Evolutionary conservation across 352 stramenopile genomes (phyloP).

Genomic region (Phytophthora aleatoria): DNA sequence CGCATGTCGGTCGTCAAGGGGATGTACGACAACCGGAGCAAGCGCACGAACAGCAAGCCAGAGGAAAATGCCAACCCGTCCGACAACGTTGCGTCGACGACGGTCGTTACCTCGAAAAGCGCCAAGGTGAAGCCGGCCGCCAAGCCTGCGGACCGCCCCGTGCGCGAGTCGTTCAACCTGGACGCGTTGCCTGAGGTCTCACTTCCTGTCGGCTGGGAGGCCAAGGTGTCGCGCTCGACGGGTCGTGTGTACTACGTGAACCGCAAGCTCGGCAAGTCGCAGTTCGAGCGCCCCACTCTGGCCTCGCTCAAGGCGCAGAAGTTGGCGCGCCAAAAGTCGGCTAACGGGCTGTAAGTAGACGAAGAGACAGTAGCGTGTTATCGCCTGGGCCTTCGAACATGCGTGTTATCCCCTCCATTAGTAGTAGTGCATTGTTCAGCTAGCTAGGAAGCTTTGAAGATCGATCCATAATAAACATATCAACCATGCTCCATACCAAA

Average conservation of each 20-base stretch:
- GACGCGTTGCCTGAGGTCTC: conserved; percentile 83
- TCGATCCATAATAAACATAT: conserved; percentile 40
- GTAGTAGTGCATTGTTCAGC: conserved; percentile 24
- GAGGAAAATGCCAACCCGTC: conserved; percentile 39
- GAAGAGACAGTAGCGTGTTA: conserved; percentile 28
- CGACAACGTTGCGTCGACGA: conserved; percentile 32
- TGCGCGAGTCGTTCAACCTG: conserved; percentile 86
- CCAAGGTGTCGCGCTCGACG: conserved; percentile 87
- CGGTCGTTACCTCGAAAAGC: conserved; percentile 33
- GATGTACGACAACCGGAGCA: conserved; percentile 70
- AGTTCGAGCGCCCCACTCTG: conserved; percentile 86
- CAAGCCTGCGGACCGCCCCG: conserved; percentile 47
- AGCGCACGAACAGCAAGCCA: conserved; percentile 67
- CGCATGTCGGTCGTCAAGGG: conserved; percentile 80
- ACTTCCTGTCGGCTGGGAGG: conserved; percentile 82
- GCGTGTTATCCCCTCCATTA: conserved; percentile 26
- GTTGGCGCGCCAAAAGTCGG: conserved; percentile 71
- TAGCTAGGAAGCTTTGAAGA: conserved; percentile 15
- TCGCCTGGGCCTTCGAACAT: conserved; percentile 23
- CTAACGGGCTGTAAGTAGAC: conserved; percentile 42
- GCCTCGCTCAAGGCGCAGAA: conserved; percentile 87
- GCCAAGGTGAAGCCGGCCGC: conserved; percentile 45
- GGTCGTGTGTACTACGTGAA: conserved; percentile 91
- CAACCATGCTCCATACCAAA: conserved; percentile 13
- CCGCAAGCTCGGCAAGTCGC: conserved; percentile 85